Percentiles rank a stretch among this genome's conserved stretches.
Evolutionary conservation across 768 basidiomycete species (phyloP).

Genomic region (Serendipita sp.): DNA sequence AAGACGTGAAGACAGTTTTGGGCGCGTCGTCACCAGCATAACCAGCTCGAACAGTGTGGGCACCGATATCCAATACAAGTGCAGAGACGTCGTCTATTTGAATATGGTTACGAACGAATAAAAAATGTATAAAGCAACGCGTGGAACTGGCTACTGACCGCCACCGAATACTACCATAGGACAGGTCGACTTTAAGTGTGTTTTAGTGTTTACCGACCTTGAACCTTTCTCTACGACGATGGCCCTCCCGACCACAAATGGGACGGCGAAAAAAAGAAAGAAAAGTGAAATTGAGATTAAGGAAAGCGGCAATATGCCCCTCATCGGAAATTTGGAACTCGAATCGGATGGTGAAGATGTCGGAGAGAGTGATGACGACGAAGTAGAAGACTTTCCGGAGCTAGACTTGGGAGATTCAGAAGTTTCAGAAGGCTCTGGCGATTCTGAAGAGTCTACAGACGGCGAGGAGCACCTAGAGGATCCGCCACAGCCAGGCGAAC

Average conservation of each 20-base stretch:
- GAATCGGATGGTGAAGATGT: constrained; percentile 24
- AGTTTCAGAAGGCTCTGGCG: constrained; percentile 14
- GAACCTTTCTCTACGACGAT: background rate
- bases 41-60: constrained; percentile 78
- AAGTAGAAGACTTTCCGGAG: constrained; percentile 56
- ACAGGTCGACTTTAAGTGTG: background rate
- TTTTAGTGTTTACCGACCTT: background rate
- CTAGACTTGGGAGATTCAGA: constrained; percentile 29
- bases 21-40: constrained; percentile 97
- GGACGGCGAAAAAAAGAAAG: constrained; percentile 41
- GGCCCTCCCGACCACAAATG: background rate
- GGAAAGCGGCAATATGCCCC: constrained; percentile 20
- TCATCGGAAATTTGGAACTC: constrained; percentile 43
- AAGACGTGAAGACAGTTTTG: constrained; percentile 77
- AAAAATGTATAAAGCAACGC: background rate
- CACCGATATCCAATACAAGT: constrained; percentile 86
- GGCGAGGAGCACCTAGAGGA: constrained; percentile 13
- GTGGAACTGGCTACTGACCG: constrained; percentile 31
- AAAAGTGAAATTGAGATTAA: constrained; percentile 26
- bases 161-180: constrained; percentile 44
- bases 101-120: background rate
- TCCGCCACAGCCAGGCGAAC: constrained; percentile 1
- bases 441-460: constrained; percentile 14
- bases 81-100: constrained; percentile 86
- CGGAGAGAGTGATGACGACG: constrained; percentile 36